phyloP scores from a whole-genome alignment of 2,329 filamentous ascomycete species.

The Nothophaeocryptopus gaeumannii region DNA sequence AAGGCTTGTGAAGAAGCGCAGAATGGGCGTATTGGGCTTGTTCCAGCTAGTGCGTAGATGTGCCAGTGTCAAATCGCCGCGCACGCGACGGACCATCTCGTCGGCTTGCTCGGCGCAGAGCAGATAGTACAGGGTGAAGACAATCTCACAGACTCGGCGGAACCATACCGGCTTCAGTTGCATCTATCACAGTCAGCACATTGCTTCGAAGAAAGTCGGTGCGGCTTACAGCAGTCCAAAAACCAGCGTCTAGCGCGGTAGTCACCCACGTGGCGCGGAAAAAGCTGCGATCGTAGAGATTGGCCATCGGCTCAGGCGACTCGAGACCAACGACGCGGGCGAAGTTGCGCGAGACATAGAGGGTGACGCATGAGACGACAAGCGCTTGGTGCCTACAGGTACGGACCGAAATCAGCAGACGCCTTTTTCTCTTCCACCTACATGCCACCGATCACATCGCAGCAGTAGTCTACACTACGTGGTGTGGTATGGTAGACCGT shows the following conservation, averaged over 20 bases:
- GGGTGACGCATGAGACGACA: conserved; percentile 80
- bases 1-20: conserved; percentile 68
- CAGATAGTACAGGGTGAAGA: conserved; percentile 87
- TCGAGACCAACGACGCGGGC: conserved; percentile 88
- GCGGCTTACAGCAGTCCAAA: conserved; percentile 71
- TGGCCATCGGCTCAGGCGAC: conserved; percentile 87
- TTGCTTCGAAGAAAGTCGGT: too few relatives aligned
- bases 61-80: conserved; percentile 81
- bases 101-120: conserved; percentile 91
- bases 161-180: conserved; percentile 76
- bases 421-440: too few relatives aligned
- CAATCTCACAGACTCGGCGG: conserved; percentile 74
- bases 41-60: conserved; percentile 94
- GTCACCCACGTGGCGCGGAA: conserved; percentile 97
- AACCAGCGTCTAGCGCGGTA: conserved; percentile 90
- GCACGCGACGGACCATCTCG: conserved; percentile 90
- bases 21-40: conserved; percentile 84
- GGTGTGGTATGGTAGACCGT: too few relatives aligned
- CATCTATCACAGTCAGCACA: conserved; percentile 53
- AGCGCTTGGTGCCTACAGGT: conserved; percentile 70
- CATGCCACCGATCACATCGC: too few relatives aligned
- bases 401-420: too few relatives aligned
- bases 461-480: too few relatives aligned
- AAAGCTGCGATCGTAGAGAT: conserved; percentile 87
- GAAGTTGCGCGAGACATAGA: conserved; percentile 90